Base-by-base conservation (phyloP, 2,329 filamentous ascomycete species). In the Phoma sp. region DNA sequence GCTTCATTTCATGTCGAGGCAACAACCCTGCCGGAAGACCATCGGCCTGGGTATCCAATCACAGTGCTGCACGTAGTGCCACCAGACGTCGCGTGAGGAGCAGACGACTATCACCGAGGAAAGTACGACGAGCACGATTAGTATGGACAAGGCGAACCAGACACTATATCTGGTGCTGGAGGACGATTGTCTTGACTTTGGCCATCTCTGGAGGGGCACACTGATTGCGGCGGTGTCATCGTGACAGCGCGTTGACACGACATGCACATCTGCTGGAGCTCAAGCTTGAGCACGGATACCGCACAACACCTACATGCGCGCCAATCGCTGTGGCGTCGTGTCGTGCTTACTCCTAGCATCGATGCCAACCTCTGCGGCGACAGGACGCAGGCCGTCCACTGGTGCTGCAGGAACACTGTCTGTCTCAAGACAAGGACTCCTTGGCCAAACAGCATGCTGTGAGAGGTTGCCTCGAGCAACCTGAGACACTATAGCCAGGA, bases 1-100 rank as follows among this genome's bases (percentile, higher is more conserved):
- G 10, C 2, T 21, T 41, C 36, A 51, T 43, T 47, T 43, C 31
- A 43, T n/a, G 35, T 41, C 24, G 40, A 50, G 25, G 36, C 45
- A 38, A 3, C n/a, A 37, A 51, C 41, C 52, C 52, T 51, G 46
- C 37, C 15, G n/a, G 21, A 27, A 33, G 31, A 50, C 15, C 17
- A 24, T 51, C 32, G 8, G 46, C 4, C 1, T 21, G 25, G 36
- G 41, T 51, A 39, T 19, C 65, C 65, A 68, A 68, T 68, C 62
- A 65, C 27, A 29, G 53, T 50, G 32, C 39, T 40, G 60, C 63
- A 65, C 65, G 65, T 66, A 65, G 63, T 60, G 51, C 48, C 31
- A 57, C 47, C 47, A 57, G 47, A 52, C 55, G 60, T 62, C 64
- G 61, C 61, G 58, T 58, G 57, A 60, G 58, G 12, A 31, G 32